Percentiles rank a stretch among this genome's conserved stretches.
Evolutionary conservation across 768 basidiomycete species (phyloP).

Genomic region (Pulveroboletus sp.): DNA sequence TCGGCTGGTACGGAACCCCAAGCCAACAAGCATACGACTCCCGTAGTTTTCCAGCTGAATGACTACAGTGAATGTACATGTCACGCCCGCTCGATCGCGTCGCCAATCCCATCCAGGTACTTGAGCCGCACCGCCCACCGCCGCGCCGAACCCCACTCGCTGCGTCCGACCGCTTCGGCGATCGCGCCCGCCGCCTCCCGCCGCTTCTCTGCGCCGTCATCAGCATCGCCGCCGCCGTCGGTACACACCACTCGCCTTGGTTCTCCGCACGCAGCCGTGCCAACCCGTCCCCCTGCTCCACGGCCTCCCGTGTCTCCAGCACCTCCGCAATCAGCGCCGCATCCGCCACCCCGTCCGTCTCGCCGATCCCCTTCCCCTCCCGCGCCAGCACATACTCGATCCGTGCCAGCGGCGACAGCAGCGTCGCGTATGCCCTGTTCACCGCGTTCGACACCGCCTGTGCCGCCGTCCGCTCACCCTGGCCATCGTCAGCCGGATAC

Average conservation of each 20-base stretch:
- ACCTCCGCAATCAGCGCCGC: slow-evolving; percentile 69
- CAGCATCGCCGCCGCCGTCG: too few relatives aligned
- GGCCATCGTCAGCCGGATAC: too few relatives aligned
- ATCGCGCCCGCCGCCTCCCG: slow-evolving; percentile 44
- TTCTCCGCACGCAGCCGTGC: slow-evolving; percentile 52
- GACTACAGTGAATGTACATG: too few relatives aligned
- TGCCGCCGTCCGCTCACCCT: slow-evolving; percentile 24
- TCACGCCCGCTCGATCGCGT: slow-evolving; percentile 24
- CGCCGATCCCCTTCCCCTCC: slow-evolving; percentile 57
- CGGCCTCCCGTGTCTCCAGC: slow-evolving; percentile 73
- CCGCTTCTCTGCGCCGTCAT: too few relatives aligned
- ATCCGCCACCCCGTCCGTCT: slow-evolving; percentile 73
- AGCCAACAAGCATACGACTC: too few relatives aligned
- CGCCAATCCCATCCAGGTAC: slow-evolving; percentile 72
- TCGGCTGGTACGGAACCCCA: too few relatives aligned
- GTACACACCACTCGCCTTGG: too few relatives aligned
- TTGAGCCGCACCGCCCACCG: slow-evolving; percentile 62
- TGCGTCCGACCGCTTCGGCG: slow-evolving; percentile 46
- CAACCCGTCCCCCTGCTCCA: slow-evolving; percentile 60
- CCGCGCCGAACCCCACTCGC: too few relatives aligned
- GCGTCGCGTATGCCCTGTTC: slow-evolving; percentile 79
- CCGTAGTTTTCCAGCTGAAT: too few relatives aligned
- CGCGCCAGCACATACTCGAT: too few relatives aligned
- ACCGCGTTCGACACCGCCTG: slow-evolving; percentile 60
- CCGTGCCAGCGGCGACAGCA: slow-evolving; percentile 72